Base-by-base conservation (phyloP, 169 alveolate species). In the Cryptosporidium xiaoi region DNA sequence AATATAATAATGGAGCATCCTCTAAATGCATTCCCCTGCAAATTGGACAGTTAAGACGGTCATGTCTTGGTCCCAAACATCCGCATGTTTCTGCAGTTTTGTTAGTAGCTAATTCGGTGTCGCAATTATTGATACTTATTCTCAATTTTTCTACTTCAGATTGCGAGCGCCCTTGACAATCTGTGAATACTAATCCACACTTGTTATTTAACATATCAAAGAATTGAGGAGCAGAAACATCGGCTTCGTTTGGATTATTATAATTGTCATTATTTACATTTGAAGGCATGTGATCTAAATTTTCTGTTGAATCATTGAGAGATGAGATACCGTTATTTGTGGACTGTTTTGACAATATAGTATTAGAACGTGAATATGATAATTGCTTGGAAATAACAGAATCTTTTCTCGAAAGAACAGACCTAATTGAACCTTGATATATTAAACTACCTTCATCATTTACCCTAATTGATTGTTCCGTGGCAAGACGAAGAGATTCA, bases 1-100 rank as follows among this genome's bases (percentile, higher is more conserved):
- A 77, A 77, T 77, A 77, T 77, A 77, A 77, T 44, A 77, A 62
- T 40, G 87, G 87, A 24, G 87, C 87, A 24, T 77, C 87, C 24
- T 77, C 87, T 8, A 77, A 56, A 50, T 77, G 87, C 87, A 77
- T 77, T 3, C 87, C 87, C 44, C 64, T 77, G 64, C 87, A 77
- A 31, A 77, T 62, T 34, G 69, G 69, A 60, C 87, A 77, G 29
- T 56, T 77, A 31, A 77, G 46, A 24, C 87, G 27, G 64, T 77
- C 87, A 46, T 77, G 87, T 27, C 64, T 77, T 44, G 87, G 87
- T 15, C 87, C 87, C 50, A 77, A 77, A 60, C 87, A 77, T 20
- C 87, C 87, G 33, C 87, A 77, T 8, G 71, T 58, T 18, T 56
- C 87, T 4, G 87, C 71, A 29, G 87, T 77, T 36, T 60, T 77